phyloP scores from a whole-genome alignment of 1,284 basidiomycete species.

The Jaminaea rosea region DNA sequence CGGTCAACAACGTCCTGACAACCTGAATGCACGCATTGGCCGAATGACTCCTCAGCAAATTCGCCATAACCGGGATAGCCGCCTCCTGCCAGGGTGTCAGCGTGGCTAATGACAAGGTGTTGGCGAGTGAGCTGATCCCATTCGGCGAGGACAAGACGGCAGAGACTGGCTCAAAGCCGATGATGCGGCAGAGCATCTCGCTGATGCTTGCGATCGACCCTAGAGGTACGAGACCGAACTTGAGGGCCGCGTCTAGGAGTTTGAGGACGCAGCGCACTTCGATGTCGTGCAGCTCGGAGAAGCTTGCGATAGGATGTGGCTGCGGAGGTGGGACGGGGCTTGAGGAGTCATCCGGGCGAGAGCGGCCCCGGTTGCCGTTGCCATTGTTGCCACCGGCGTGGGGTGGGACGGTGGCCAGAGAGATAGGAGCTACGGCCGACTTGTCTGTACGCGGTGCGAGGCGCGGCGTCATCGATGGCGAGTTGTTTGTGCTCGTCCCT shows the following conservation, averaged over 20 bases:
- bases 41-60: conserved; percentile 40
- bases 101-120: background rate
- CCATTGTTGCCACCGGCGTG: conserved; percentile 8
- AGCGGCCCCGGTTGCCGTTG: no score
- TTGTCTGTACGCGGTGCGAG: background rate
- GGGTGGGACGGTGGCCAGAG: conserved; percentile 26
- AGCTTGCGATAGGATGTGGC: no score
- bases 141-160: background rate
- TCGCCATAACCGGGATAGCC: conserved; percentile 21
- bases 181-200: conserved; percentile 31
- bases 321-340: no score
- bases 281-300: conserved; percentile 21
- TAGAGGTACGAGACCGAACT: conserved; percentile 39
- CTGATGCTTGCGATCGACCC: conserved; percentile 24
- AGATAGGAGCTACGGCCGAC: conserved; percentile 21
- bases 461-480: conserved; percentile 18
- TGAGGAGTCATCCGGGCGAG: background rate
- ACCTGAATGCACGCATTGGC: conserved; percentile 36
- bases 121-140: background rate
- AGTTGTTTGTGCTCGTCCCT: background rate
- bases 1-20: conserved; percentile 21
- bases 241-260: conserved; percentile 33
- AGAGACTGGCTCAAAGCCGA: conserved; percentile 21
- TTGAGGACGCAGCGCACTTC: conserved; percentile 33
- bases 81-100: conserved; percentile 15